A percentile compares a stretch with the other conserved stretches of the same genome.
These are phyloP conservation scores for Polygonum maritimum DNA, from an alignment of 148 eudicot genomes.

Conservation along the genomic window DNA sequence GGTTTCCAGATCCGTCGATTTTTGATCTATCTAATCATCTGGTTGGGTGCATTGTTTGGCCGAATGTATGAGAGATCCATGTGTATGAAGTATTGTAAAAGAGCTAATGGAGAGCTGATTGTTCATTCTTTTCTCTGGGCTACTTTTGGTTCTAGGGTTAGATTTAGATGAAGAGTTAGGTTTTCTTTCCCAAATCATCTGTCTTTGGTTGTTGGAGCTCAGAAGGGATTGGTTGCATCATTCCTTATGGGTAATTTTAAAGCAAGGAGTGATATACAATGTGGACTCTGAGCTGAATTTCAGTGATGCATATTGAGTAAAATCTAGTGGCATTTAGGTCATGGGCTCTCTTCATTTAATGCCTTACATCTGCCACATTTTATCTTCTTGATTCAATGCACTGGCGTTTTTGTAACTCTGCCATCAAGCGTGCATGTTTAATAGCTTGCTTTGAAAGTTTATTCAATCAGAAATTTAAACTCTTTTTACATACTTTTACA, in stretches of 20 bases:
- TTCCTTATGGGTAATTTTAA: too few relatives aligned
- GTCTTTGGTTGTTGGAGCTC: neutral
- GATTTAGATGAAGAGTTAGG: neutral
- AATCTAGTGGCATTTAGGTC: neutral
- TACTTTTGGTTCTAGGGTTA: conserved; percentile 1
- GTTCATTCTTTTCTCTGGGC: neutral
- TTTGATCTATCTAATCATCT: neutral
- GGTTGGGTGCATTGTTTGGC: neutral
- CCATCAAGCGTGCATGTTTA: neutral
- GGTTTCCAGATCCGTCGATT: neutral
- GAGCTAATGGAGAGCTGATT: neutral
- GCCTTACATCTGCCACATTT: neutral
- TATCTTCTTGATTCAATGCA: neutral
- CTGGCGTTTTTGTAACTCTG: neutral
- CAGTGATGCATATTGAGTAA: neutral
- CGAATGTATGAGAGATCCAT: neutral
- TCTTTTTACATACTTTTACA: neutral
- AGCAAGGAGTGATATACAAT: neutral
- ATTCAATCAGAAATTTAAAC: neutral
- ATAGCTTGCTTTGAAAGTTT: neutral
- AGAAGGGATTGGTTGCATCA: neutral
- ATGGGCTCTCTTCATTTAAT: neutral
- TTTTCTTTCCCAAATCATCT: neutral
- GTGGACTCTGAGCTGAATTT: neutral
- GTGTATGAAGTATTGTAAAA: neutral